phyloP scores from a whole-genome alignment of 345 rosid genomes.

The Rhizophora mangle region DNA sequence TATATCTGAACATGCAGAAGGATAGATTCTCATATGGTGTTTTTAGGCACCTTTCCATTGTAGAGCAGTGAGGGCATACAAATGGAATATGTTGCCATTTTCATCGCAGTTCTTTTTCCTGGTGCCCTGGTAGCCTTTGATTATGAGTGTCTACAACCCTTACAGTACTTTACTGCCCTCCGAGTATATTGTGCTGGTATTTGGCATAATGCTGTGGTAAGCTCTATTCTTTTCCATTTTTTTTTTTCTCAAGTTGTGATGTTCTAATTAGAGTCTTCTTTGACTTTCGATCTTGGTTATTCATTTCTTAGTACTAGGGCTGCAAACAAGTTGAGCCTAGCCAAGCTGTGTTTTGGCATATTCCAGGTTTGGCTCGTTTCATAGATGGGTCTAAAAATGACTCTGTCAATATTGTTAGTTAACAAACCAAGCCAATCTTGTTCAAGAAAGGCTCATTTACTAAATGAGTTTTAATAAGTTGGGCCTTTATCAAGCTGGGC shows the following conservation, averaged over 20 bases:
- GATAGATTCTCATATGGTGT: conserved; percentile 26
- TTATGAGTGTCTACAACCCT: conserved; percentile 50
- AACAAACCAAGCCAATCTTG: too few relatives aligned
- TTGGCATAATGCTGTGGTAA: conserved; percentile 96
- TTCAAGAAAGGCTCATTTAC: too few relatives aligned
- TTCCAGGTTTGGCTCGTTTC: too few relatives aligned
- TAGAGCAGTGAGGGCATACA: conserved; percentile 82
- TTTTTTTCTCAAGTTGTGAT: neutral
- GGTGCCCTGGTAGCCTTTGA: conserved; percentile 90
- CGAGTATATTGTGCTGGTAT: conserved; percentile 87
- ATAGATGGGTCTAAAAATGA: too few relatives aligned
- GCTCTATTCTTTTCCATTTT: neutral
- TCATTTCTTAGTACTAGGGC: too few relatives aligned
- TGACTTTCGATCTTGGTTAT: too few relatives aligned
- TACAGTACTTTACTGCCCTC: conserved; percentile 52
- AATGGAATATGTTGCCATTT: conserved; percentile 75
- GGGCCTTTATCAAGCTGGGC: too few relatives aligned
- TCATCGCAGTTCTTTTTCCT: conserved; percentile 78
- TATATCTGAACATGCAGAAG: conserved; percentile 14
- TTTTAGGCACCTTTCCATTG: conserved; percentile 43
- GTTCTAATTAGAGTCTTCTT: too few relatives aligned
- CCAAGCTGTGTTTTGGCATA: too few relatives aligned
- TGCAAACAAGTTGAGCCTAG: too few relatives aligned
- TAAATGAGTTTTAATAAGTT: too few relatives aligned
- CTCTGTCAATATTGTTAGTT: too few relatives aligned